Evolutionary conservation across 169 alveolate species (phyloP), one percentile per base, ranked within the genome.

Genomic region (Theileria parva): DNA sequence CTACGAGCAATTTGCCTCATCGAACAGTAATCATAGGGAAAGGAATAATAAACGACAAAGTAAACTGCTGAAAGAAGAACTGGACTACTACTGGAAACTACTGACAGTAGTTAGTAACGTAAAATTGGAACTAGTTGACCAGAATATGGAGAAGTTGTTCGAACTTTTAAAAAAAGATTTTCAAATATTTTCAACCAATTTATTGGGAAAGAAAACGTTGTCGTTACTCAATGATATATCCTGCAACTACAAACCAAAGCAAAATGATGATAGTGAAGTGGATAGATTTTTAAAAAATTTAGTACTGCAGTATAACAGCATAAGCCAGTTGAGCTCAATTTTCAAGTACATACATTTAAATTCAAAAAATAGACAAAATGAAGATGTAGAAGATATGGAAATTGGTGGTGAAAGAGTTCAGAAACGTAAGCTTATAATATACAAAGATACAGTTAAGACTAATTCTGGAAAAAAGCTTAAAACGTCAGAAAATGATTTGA

Each of bases 111-210:
- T 55, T 7, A 55, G 64, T 55, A 55, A 75, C 27, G 60, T 79
- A 21, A 68, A 71, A 21, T 50, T 79, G 64, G 87, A 79, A 60
- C 30, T 67, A 19, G 80, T 77, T 1, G 87, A 79, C 50, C 23
- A 25, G 15, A 79, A 68, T 57, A 66, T 79, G 7, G 60, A 70
- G 17, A 64, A 63, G 64, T 39, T 79, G 28, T 19, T 79, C 51
- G 28, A 69, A 28, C 80, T 79, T 23, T 67, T 79, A 37, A 17
- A 71, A 55, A 69, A 34, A 57, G 87, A 79, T 61, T 69, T 15
- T 30, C 21, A 64, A 37, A 17, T 17, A 4, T 64, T 23, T 64
- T 64, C 48, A 32, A 64, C 72, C 8, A 53, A 19, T 21, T 27
- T 28, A 7, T 55, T 15, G 51, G 55, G 27, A 7, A 11, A 13